phyloP scores from a whole-genome alignment of 1,284 basidiomycete genomes.

The Malassezia caprae region DNA sequence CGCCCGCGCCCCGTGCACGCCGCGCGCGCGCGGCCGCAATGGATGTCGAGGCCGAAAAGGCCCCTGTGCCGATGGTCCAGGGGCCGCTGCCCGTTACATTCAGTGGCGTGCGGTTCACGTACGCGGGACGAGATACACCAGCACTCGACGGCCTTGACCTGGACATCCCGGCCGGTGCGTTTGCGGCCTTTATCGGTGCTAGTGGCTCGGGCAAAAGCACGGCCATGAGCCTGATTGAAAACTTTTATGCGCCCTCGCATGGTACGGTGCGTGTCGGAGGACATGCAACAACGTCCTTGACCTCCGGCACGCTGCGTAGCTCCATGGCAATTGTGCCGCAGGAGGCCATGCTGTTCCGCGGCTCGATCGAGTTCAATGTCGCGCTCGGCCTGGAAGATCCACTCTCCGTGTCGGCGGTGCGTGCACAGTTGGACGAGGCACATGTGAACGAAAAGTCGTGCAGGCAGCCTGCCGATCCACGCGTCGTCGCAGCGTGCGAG shows the following conservation, averaged over 20 bases:
- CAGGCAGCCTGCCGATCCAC: slow-evolving; percentile 14
- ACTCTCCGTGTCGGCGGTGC: slow-evolving; percentile 50
- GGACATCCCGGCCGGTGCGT: slow-evolving; percentile 19
- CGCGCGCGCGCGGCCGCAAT: not conserved
- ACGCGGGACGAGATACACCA: slow-evolving; percentile 20
- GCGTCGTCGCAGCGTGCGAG: slow-evolving; percentile 53
- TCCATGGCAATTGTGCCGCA: slow-evolving; percentile 64
- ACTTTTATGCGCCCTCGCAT: slow-evolving; percentile 57
- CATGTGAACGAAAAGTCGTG: slow-evolving; percentile 30
- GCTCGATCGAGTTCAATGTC: slow-evolving; percentile 32
- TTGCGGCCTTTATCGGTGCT: slow-evolving; percentile 6
- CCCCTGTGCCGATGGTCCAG: not conserved
- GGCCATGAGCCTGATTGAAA: slow-evolving; percentile 36
- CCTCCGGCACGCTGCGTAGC: slow-evolving; percentile 53
- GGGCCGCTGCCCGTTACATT: slow-evolving; percentile 17
- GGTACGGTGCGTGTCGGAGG: slow-evolving; percentile 71
- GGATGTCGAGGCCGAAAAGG: slow-evolving; percentile 1
- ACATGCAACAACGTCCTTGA: slow-evolving; percentile 63
- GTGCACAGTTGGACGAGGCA: slow-evolving; percentile 54
- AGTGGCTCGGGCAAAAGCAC: slow-evolving; percentile 25
- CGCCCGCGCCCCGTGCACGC: not conserved
- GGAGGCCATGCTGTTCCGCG: slow-evolving; percentile 78
- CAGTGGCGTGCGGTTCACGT: slow-evolving; percentile 22
- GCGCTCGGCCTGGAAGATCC: slow-evolving; percentile 61
- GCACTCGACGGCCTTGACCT: slow-evolving; percentile 24